A percentile compares a stretch with the other conserved stretches of the same genome.
Evolutionary conservation across 345 rosid species (phyloP).

Genomic region (Eucalyptus shirleyi): DNA sequence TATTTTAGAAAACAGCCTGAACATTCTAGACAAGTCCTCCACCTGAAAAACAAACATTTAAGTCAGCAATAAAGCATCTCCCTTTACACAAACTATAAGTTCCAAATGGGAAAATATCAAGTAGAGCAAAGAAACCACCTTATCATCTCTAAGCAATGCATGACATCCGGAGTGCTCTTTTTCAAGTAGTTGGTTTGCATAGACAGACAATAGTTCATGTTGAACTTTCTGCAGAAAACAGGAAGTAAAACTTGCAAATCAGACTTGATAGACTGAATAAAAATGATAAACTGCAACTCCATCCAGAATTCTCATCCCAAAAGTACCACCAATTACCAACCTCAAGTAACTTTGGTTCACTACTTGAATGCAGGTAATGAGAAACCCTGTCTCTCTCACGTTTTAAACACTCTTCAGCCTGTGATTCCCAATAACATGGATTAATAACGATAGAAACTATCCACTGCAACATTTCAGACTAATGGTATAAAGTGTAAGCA

Average conservation of each 20-base stretch:
- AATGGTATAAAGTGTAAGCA: neutral
- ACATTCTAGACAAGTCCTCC: slow-evolving; percentile 74
- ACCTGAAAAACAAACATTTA: slow-evolving; percentile 13
- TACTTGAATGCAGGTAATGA: slow-evolving; percentile 37
- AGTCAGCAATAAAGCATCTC: neutral
- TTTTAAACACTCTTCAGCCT: slow-evolving; percentile 52
- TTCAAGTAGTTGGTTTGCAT: slow-evolving; percentile 40
- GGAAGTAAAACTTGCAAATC: neutral
- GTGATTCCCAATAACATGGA: neutral
- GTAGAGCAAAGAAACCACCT: slow-evolving; percentile 19
- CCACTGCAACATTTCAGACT: neutral
- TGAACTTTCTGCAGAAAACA: slow-evolving; percentile 34
- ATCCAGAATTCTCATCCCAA: neutral
- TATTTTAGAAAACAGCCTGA: slow-evolving; percentile 46
- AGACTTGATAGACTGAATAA: neutral
- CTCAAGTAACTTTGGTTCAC: slow-evolving; percentile 47
- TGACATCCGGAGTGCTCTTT: slow-evolving; percentile 53
- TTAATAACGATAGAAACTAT: neutral
- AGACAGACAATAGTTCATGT: slow-evolving; percentile 28
- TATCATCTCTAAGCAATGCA: slow-evolving; percentile 65
- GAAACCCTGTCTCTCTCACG: slow-evolving; percentile 48
- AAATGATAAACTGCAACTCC: neutral
- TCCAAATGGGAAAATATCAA: neutral
- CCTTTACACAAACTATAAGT: neutral
- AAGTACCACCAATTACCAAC: slow-evolving; percentile 5